Conservation (phyloP, 768 basidiomycete species). For the Leccinum arenicola region DNA sequence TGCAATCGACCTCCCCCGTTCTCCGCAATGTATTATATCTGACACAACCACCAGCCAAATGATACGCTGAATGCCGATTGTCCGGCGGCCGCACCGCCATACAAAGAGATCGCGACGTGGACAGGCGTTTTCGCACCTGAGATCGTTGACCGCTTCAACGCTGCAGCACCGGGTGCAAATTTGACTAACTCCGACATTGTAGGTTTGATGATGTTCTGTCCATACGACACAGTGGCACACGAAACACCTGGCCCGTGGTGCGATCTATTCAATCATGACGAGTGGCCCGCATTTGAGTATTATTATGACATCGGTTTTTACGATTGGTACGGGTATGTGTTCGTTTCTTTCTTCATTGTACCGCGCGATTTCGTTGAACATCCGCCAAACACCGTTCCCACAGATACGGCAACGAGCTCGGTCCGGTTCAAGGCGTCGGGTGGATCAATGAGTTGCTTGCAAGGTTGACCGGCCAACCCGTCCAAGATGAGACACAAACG, state of each 20-base stretch:
- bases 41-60: slow-evolving; percentile 39
- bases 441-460: slow-evolving; percentile 86
- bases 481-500: slow-evolving; percentile 69
- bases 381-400: not conserved
- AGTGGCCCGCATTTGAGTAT: slow-evolving; percentile 68
- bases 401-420: slow-evolving; percentile 66
- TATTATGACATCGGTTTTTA: slow-evolving; percentile 68
- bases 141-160: slow-evolving; percentile 57
- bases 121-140: slow-evolving; percentile 47
- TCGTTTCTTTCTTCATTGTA: not conserved
- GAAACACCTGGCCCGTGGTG: slow-evolving; percentile 63
- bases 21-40: not conserved
- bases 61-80: slow-evolving; percentile 68
- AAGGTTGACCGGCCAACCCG: slow-evolving; percentile 60
- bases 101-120: slow-evolving; percentile 46
- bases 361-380: not conserved
- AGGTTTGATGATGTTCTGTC: slow-evolving; percentile 65
- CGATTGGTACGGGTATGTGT: slow-evolving; percentile 57
- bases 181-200: slow-evolving; percentile 52
- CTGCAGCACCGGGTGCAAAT: slow-evolving; percentile 58
- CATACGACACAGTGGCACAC: slow-evolving; percentile 63
- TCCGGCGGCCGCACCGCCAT: slow-evolving; percentile 29
- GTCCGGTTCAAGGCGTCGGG: slow-evolving; percentile 77
- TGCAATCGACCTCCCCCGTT: not conserved
- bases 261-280: slow-evolving; percentile 52